Base-by-base conservation (phyloP, 2,329 filamentous ascomycete genomes). In the Thyridium curvatum region DNA sequence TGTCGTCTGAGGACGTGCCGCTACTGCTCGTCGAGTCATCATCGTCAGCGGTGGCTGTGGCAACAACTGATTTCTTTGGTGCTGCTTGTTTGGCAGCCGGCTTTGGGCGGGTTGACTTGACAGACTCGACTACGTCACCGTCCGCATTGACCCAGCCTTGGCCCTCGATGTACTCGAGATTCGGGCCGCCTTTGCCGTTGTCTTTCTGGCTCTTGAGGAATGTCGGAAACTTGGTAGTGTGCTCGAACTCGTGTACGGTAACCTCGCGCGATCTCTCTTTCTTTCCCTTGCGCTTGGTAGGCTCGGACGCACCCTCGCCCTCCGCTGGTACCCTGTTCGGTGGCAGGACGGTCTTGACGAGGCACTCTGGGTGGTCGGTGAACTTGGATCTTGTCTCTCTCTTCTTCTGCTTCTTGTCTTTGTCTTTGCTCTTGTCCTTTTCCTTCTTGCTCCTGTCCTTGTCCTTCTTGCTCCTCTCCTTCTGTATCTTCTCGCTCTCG, bases 221-320 rank as follows among this genome's bases (percentile, higher is more conserved):
- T 4, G 77, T 84, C 0, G 89, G 86, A 46, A 88, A 84, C 52
- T 88, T 91, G 30, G 78, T 80, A 8, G 84, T 89, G 57, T 88
- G 89, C 50, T 84, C 78, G 55, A 96, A 97, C 56, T 98, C 93
- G 60, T 97, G 90, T 3, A 97, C 74, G 4, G 87, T 68, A 2
- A 82, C 71, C 42, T 85, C 77, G 12, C 68, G 59, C 38, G 37
- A 38, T 38, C 44, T 48, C 18, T 43, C 41, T 35, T 49, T 55
- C 37, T 68, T 71, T 34, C 72, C 71, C 50, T 78, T 75, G 43
- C 72, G 76, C 47, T 76, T 77, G 56, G 75, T 78, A 50, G 79
- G 80, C 48, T 49, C 71, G 71, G 45, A 69, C 68, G n/a, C 58
- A 12, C 62, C 55, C 15, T 58, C 58, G 8, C 68, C 61, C 3